Evolutionary conservation across 2,329 filamentous ascomycete species (phyloP), one percentile per base, ranked within the genome.

Genomic region (Sordariomycetes sp.): DNA sequence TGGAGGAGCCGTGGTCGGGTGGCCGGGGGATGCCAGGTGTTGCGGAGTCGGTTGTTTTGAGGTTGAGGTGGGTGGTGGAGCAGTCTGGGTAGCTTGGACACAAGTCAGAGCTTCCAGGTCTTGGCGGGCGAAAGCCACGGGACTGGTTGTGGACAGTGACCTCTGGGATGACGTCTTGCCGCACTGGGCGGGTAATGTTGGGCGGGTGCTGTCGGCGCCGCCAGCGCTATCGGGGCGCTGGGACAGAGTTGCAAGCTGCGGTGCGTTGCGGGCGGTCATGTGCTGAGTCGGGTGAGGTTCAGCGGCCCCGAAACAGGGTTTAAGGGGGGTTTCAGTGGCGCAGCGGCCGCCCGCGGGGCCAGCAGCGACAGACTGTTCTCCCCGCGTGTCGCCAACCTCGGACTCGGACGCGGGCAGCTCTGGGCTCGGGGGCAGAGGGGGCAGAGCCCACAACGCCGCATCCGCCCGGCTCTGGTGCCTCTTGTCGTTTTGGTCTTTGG

Each of bases 61-160:
- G 20, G 56, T 20, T 11, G 48, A n/a, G 48, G 37, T 50, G 48
- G 51, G 32, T 43, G 56, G 34, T 54, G 56, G 56, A 53, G 56
- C 32, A 12, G 50, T n/a, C 37, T 52, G n/a, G 43, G 56, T 53
- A 58, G 56, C 56, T 58, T 58, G 28, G 56, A 35, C 46, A 32
- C 18, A 55, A 40, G 55, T 34, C 18, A 37, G 40, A 57, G 55
- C 55, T 57, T 57, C 55, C n/a, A n/a, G 24, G 43, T 51, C 55
- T 57, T 57, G 55, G 55, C 55, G 24, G 40, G 43, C 40, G 20
- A 34, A 11, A 48, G 46, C 55, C 34, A 22, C 25, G 25, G 46
- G 25, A 50, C 40, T 32, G 28, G 43, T 28, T 48, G 35, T 55
- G 25, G 55, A 20, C 40, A 16, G 25, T 43, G 55, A 48, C 43